Evolutionary conservation across 169 alveolate genomes (phyloP).

Genomic region (Plasmodium vivax): DNA sequence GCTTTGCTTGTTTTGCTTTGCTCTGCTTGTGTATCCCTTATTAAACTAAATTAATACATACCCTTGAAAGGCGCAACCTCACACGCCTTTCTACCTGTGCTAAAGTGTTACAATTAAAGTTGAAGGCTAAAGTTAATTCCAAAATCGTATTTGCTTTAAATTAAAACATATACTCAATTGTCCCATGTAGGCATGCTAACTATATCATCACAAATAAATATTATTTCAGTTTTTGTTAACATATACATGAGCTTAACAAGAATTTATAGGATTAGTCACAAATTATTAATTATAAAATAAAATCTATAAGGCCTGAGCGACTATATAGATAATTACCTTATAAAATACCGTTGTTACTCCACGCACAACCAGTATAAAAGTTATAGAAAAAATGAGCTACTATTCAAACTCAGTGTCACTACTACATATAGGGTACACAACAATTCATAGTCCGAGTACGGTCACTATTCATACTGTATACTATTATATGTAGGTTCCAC

Average conservation of each 20-base stretch:
- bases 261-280: background rate
- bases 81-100: background rate
- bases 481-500: background rate
- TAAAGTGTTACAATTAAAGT: background rate
- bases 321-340: too few species aligned
- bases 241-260: background rate
- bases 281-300: too few species aligned
- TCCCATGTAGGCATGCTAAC: background rate
- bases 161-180: background rate
- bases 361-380: background rate
- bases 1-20: too few species aligned
- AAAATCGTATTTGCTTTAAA: background rate
- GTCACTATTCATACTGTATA: background rate
- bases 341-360: background rate
- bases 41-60: too few species aligned
- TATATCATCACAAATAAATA: background rate
- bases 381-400: background rate
- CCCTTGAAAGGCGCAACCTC: too few species aligned
- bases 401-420: background rate
- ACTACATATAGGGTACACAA: background rate
- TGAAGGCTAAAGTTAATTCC: background rate
- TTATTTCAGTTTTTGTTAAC: background rate
- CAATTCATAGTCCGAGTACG: background rate
- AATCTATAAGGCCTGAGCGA: background rate
- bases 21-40: too few species aligned